A percentile compares a stretch with the other conserved stretches of the same genome.
phyloP scores from a whole-genome alignment of 352 stramenopile genomes.

The Pythium apleroticum region DNA sequence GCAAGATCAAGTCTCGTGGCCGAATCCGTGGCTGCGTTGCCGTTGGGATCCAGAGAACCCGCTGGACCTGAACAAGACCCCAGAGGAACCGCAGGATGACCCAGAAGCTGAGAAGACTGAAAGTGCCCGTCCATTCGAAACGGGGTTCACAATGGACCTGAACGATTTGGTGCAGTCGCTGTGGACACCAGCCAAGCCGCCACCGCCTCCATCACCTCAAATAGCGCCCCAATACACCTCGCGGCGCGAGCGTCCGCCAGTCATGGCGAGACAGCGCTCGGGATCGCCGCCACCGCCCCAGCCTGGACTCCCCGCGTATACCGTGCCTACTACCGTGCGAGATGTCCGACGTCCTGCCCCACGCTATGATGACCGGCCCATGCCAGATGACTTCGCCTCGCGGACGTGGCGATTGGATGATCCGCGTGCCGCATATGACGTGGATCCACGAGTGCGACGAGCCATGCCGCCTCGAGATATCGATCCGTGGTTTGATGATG shows the following conservation, averaged over 20 bases:
- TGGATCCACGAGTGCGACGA: not conserved
- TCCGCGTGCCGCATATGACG: not conserved
- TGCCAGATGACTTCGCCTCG: constrained; percentile 7
- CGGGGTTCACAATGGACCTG: constrained; percentile 27
- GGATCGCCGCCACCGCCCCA: constrained; percentile 5
- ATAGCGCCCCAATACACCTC: not conserved
- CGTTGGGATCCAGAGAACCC: constrained; percentile 26
- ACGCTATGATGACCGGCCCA: constrained; percentile 5
- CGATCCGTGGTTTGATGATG: not conserved
- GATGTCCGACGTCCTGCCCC: constrained; percentile 3
- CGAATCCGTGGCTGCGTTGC: constrained; percentile 23
- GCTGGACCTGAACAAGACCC: constrained; percentile 30
- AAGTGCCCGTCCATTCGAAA: constrained; percentile 17
- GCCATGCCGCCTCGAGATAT: not conserved
- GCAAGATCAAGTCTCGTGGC: constrained; percentile 20
- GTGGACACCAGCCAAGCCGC: constrained; percentile 23
- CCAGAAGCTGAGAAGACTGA: not conserved
- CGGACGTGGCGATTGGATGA: not conserved
- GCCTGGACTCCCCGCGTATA: not conserved
- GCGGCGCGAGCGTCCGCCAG: not conserved
- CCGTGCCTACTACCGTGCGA: constrained; percentile 5
- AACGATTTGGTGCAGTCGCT: constrained; percentile 28
- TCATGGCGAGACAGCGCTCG: constrained; percentile 11
- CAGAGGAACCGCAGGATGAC: not conserved
- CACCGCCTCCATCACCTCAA: not conserved